These are phyloP conservation scores for Torulaspora gathmanii DNA, from an alignment of 805 yeast genomes.

Conservation along the genomic window DNA sequence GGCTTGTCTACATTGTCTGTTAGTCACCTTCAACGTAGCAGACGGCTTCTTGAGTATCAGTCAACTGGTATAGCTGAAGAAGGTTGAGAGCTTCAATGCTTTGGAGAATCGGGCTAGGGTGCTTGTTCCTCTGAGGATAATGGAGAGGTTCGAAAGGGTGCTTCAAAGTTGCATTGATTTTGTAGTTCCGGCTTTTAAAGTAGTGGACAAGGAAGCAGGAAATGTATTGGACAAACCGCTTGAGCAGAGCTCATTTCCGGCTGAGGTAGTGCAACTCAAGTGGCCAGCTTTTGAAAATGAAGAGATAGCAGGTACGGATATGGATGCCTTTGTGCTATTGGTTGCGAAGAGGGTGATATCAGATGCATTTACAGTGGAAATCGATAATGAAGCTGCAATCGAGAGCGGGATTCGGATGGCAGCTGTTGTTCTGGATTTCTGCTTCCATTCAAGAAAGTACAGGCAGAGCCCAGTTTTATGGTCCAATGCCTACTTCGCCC, in stretches of 20 bases:
- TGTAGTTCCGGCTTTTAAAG: slow-evolving; percentile 9
- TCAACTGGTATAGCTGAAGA: background rate
- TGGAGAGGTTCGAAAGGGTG: slow-evolving; percentile 10
- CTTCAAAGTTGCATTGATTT: slow-evolving; percentile 16
- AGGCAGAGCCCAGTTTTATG: slow-evolving; percentile 19
- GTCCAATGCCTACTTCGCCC: slow-evolving; percentile 25
- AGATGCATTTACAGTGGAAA: slow-evolving; percentile 13
- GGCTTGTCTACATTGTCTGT: background rate
- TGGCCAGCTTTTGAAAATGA: slow-evolving; percentile 15
- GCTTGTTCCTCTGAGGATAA: background rate
- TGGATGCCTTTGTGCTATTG: slow-evolving; percentile 16
- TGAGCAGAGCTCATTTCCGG: slow-evolving; percentile 6
- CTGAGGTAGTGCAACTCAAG: slow-evolving; percentile 8
- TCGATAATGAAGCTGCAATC: slow-evolving; percentile 2
- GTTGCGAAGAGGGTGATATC: slow-evolving; percentile 16
- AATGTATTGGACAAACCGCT: slow-evolving; percentile 10
- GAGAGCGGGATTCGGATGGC: slow-evolving; percentile 7
- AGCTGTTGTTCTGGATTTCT: slow-evolving; percentile 26
- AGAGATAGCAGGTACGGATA: slow-evolving; percentile 3
- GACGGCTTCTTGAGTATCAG: background rate
- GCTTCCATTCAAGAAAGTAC: slow-evolving; percentile 20
- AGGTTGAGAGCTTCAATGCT: background rate
- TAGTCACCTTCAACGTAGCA: slow-evolving; percentile 1
- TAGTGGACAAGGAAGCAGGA: slow-evolving; percentile 3
- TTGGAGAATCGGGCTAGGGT: background rate